Conservation (phyloP, 2,329 filamentous ascomycete genomes). For the Aspergillus sp. region DNA sequence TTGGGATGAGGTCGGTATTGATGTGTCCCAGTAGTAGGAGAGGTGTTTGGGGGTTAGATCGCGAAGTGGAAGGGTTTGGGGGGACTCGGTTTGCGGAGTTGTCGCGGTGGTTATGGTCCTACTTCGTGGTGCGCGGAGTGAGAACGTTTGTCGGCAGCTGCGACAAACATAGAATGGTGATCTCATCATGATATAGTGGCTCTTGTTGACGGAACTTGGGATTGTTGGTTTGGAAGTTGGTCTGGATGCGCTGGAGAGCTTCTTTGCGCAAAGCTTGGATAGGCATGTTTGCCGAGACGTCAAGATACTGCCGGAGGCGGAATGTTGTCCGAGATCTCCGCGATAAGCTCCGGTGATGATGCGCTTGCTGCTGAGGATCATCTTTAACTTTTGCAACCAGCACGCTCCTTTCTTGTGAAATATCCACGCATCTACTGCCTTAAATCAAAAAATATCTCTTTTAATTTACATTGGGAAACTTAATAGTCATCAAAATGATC, state of each 20-base stretch:
- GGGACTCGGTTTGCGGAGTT: constrained; percentile 11
- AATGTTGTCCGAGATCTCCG: constrained; percentile 15
- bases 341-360: constrained; percentile 16
- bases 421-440: not conserved
- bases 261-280: constrained; percentile 16
- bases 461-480: not conserved
- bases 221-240: not conserved
- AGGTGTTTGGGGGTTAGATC: constrained; percentile 33
- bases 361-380: not conserved
- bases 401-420: not conserved
- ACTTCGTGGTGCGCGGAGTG: not conserved
- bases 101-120: constrained; percentile 15
- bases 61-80: constrained; percentile 28
- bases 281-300: constrained; percentile 15
- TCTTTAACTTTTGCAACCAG: not conserved
- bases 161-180: constrained; percentile 8
- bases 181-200: constrained; percentile 2
- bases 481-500: constrained; percentile 66
- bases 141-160: constrained; percentile 6
- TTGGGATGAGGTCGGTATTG: constrained; percentile 44
- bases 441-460: not conserved
- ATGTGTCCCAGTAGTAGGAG: constrained; percentile 54
- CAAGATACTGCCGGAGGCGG: not conserved
- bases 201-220: not conserved
- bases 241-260: constrained; percentile 10